phyloP scores from a whole-genome alignment of 495 filamentous ascomycete genomes.

The Venustampulla echinocandica region DNA sequence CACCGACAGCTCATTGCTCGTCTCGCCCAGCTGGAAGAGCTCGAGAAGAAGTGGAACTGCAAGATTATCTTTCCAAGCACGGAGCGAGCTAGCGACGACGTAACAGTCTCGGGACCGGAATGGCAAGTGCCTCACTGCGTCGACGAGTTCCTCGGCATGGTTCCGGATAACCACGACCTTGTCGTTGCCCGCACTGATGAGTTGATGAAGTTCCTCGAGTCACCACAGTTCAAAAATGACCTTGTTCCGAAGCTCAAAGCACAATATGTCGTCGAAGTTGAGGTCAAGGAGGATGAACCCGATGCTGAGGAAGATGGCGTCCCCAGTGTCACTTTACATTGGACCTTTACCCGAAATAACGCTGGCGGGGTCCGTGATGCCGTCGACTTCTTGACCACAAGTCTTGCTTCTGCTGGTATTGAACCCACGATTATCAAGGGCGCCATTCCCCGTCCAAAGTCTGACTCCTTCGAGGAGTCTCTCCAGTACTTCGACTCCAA shows the following conservation, averaged over 20 bases:
- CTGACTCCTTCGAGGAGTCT: constrained; percentile 95
- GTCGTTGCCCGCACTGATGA: constrained; percentile 65
- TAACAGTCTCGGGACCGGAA: constrained; percentile 90
- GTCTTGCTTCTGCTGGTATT: constrained; percentile 73
- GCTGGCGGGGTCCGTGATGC: constrained; percentile 92
- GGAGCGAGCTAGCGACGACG: constrained; percentile 91
- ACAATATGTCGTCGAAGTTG: constrained; percentile 84
- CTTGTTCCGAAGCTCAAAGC: constrained; percentile 74
- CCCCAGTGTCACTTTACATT: constrained; percentile 41
- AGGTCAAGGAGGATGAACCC: constrained; percentile 49
- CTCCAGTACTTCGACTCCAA: constrained; percentile 95
- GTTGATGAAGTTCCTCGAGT: constrained; percentile 69
- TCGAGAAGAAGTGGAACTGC: constrained; percentile 98
- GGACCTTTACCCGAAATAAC: constrained; percentile 90
- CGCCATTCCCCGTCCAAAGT: constrained; percentile 89
- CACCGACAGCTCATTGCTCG: constrained; percentile 87
- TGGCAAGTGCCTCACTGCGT: constrained; percentile 95
- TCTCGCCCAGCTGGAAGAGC: constrained; percentile 78
- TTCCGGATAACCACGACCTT: constrained; percentile 90
- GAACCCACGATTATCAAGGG: constrained; percentile 83
- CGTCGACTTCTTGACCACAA: constrained; percentile 82
- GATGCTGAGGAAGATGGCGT: constrained; percentile 45
- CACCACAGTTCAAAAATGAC: constrained; percentile 65
- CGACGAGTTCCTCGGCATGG: constrained; percentile 93
- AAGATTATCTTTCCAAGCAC: constrained; percentile 96